Percentiles rank a stretch among this genome's conserved stretches.
These are phyloP conservation scores for Oryza meridionalis DNA, from an alignment of 176 grass and related monocot species.

Conservation along the genomic window DNA sequence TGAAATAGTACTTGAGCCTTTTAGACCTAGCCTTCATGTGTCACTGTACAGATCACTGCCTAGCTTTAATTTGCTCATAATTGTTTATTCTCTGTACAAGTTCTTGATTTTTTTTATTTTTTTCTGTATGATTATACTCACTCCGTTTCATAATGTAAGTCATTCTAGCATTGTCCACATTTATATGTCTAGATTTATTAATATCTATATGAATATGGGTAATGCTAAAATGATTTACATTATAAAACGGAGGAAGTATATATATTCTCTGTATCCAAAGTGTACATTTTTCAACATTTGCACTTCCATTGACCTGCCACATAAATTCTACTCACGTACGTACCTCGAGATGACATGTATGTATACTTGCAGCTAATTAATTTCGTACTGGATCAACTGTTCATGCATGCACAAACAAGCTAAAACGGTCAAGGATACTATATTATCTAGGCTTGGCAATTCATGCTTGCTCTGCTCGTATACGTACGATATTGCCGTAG, in stretches of 20 bases:
- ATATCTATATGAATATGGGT: too few species aligned
- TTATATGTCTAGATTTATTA: too few species aligned
- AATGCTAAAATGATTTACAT: too few species aligned
- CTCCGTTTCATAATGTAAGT: too few species aligned
- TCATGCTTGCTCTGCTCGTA: neutral
- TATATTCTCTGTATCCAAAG: neutral
- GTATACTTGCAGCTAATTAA: neutral
- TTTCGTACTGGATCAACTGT: neutral
- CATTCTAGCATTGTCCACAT: too few species aligned
- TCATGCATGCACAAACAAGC: neutral
- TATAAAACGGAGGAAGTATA: too few species aligned
- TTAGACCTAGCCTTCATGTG: neutral
- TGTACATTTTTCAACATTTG: neutral
- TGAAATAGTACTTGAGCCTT: neutral
- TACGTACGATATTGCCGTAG: neutral
- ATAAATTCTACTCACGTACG: conserved; percentile 23
- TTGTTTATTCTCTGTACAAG: neutral
- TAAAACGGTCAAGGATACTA: neutral
- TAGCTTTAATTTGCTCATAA: neutral
- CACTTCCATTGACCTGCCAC: neutral
- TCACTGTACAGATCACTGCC: neutral
- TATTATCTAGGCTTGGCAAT: neutral
- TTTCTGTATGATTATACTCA: neutral
- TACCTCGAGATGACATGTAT: neutral
- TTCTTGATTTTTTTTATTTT: neutral